phyloP scores from a whole-genome alignment of 345 rosid genomes.

The Syzygium jambos region DNA sequence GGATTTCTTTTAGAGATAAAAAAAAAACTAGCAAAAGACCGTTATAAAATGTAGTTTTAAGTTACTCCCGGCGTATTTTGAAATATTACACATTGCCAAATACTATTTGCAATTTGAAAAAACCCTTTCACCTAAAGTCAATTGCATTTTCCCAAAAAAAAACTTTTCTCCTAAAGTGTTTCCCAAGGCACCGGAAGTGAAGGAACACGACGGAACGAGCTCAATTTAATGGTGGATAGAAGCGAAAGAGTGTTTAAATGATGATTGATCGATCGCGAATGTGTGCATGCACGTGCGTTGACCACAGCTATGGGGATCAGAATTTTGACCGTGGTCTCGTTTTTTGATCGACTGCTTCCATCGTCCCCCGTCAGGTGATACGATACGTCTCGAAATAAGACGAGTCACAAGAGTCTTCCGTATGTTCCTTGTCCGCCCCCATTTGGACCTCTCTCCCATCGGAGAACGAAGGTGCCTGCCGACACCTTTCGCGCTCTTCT shows the following conservation, averaged over 20 bases:
- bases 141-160: background rate
- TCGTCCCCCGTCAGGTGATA: background rate
- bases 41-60: background rate
- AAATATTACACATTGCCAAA: background rate
- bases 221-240: background rate
- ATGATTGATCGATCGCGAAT: background rate
- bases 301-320: background rate
- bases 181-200: too few relatives aligned
- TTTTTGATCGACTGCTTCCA: background rate
- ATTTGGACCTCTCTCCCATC: background rate
- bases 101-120: accelerated
- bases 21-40: background rate
- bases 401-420: background rate
- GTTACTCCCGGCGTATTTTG: accelerated
- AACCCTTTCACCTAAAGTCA: background rate
- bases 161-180: too few relatives aligned
- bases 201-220: too few relatives aligned
- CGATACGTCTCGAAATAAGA: background rate
- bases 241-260: background rate
- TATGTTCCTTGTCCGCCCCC: background rate
- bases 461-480: background rate
- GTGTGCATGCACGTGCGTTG: background rate
- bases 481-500: background rate
- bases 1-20: background rate
- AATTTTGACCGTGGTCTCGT: background rate